Conservation (phyloP, 345 rosid species). For the Corchorus olitorius region DNA sequence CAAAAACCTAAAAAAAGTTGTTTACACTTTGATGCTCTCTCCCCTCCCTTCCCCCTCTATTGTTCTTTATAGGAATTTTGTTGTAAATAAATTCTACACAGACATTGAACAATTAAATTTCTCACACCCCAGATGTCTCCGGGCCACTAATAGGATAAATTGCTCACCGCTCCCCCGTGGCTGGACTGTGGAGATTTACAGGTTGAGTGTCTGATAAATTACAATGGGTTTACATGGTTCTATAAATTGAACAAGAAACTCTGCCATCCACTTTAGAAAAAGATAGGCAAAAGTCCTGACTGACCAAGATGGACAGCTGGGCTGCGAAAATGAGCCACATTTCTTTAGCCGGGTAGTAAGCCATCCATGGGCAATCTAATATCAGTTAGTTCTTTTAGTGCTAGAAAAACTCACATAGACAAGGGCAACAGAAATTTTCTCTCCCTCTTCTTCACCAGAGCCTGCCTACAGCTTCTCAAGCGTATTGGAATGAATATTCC, state of each 20-base stretch:
- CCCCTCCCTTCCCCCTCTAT: background rate
- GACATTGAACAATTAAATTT: background rate
- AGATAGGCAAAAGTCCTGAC: background rate
- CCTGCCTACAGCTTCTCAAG: slow-evolving; percentile 42
- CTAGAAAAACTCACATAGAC: slow-evolving; percentile 40
- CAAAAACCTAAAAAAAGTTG: background rate
- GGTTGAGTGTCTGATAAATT: slow-evolving; percentile 3
- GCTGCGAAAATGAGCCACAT: slow-evolving; percentile 1
- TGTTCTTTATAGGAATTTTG: background rate
- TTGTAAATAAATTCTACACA: background rate
- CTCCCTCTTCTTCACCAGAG: slow-evolving; percentile 46
- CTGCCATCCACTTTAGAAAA: slow-evolving; percentile 25
- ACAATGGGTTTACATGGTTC: slow-evolving; percentile 23
- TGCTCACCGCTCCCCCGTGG: background rate
- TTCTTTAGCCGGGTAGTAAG: background rate
- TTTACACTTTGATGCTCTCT: background rate
- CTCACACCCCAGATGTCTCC: slow-evolving; percentile 1
- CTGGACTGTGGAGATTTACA: slow-evolving; percentile 14
- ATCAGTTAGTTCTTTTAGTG: slow-evolving; percentile 7
- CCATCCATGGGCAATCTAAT: background rate
- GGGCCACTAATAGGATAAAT: background rate
- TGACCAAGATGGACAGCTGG: slow-evolving; percentile 21
- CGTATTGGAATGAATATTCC: slow-evolving; percentile 39
- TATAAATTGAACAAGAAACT: slow-evolving; percentile 14
- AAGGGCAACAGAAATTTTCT: slow-evolving; percentile 47